Evolutionary conservation across 2,329 filamentous ascomycete genomes (phyloP), one percentile per base, ranked within the genome.

Genomic region (Epichloe festucae): DNA sequence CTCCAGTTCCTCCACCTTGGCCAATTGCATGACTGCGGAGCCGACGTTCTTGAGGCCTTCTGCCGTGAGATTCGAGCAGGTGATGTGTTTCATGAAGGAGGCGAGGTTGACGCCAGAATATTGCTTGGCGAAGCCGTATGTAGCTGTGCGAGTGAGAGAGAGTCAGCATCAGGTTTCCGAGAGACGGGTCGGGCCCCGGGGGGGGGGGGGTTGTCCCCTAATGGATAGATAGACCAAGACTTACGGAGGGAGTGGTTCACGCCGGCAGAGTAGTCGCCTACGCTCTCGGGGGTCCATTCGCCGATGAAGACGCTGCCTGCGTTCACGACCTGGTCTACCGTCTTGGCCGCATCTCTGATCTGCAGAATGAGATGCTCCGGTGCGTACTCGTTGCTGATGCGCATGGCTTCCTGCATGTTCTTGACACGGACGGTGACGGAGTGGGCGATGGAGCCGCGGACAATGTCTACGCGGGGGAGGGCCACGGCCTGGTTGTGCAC

Each of bases 21-120:
- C 93, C 46, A 98, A 75, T 68, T 91, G 86, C 89, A 97, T 96
- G 49, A 98, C 93, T 4, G 93, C 89, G 50, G 75, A 73, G 36
- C 91, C 89, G 2, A 98, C 86, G 61, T 94, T 93, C 60, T 78
- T 78, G 55, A 98, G 73, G 21, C 93, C 93, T 61, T 95, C 79
- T 17, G 83, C 80, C 1, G 89, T 95, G 55, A 98, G 76, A 67
- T 95, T 87, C 0, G 89, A 89, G 71, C 87, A 93, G 39, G 93
- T 98, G 63, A 98, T 96, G 74, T 97, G 89, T 74, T 98, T 98
- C 67, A 95, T 79, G 70, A 96, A 98, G 2, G 91, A 97, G 35
- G 81, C 89, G 5, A 98, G 79, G 68, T 95, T 98, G 63, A 98
- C 93, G 49, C 93, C 93, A 5, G 89, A 96, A 73, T 98, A 98